A percentile compares a stretch with the other conserved stretches of the same genome.
Evolutionary conservation across 148 eudicot genomes (phyloP).

Genomic region (Cornus suecica): DNA sequence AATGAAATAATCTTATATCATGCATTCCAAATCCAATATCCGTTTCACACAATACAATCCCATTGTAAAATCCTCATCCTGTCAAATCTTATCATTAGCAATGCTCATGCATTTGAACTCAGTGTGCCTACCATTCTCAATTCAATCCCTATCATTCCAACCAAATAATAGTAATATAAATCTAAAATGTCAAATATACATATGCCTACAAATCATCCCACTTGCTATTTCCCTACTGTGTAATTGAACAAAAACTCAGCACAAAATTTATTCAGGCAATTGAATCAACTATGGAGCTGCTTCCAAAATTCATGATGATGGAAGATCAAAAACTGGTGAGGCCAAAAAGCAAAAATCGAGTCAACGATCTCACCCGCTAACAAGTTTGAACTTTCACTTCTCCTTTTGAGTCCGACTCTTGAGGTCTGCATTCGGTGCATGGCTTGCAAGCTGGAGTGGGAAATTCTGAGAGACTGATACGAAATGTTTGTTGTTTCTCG

Average conservation of each 20-base stretch:
- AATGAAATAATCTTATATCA: too few species aligned
- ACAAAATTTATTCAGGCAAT: not conserved
- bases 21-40: too few species aligned
- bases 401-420: slow-evolving; percentile 32
- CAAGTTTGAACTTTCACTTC: slow-evolving; percentile 32
- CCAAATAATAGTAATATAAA: too few species aligned
- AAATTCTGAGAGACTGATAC: slow-evolving; percentile 51
- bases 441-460: slow-evolving; percentile 45
- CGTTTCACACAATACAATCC: too few species aligned
- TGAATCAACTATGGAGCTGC: not conserved
- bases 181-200: too few species aligned
- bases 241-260: not conserved
- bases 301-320: too few species aligned
- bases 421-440: slow-evolving; percentile 44
- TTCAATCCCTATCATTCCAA: too few species aligned
- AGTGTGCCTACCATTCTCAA: too few species aligned
- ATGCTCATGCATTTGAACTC: too few species aligned
- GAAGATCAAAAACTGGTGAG: not conserved
- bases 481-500: slow-evolving; percentile 52
- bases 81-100: too few species aligned
- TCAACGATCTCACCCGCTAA: not conserved
- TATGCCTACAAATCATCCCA: too few species aligned
- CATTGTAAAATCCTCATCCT: too few species aligned
- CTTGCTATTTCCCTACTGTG: not conserved
- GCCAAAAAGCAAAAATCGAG: not conserved